Evolutionary conservation across 768 basidiomycete genomes (phyloP).

Genomic region (Neoboletus brunneissimus): DNA sequence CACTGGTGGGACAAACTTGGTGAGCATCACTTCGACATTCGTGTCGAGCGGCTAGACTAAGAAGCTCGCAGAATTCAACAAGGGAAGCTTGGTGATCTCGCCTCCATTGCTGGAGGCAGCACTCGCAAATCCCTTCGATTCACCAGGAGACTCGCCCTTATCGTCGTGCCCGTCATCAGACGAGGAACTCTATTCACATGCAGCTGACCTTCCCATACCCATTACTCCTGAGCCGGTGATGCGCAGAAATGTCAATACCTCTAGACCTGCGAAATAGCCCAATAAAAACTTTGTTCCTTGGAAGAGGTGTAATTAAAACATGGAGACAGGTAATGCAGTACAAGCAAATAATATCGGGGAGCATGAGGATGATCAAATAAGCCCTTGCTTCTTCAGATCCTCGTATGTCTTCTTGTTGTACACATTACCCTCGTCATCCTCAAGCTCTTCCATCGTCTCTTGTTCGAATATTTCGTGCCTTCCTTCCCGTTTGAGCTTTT

Average conservation of each 20-base stretch:
- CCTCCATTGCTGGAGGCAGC: slow-evolving; percentile 43
- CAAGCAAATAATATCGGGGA: background rate
- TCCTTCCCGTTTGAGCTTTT: slow-evolving; percentile 97
- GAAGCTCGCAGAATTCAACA: slow-evolving; percentile 13
- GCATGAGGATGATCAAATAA: slow-evolving; percentile 51
- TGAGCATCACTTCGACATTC: slow-evolving; percentile 26
- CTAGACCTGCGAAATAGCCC: slow-evolving; percentile 11
- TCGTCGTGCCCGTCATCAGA: slow-evolving; percentile 81
- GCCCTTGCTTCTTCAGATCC: slow-evolving; percentile 92
- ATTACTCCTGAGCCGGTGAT: slow-evolving; percentile 42
- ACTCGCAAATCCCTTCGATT: slow-evolving; percentile 71
- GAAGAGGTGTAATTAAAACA: background rate
- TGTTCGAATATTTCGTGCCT: slow-evolving; percentile 88
- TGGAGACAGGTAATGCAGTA: slow-evolving; percentile 1
- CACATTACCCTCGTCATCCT: slow-evolving; percentile 98
- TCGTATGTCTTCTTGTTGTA: slow-evolving; percentile 99
- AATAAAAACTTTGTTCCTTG: background rate
- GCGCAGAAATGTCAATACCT: slow-evolving; percentile 2
- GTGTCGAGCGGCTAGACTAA: background rate
- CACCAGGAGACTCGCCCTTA: slow-evolving; percentile 57
- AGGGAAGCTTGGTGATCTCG: slow-evolving; percentile 25
- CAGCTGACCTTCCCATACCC: slow-evolving; percentile 66
- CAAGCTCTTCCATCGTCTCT: slow-evolving; percentile 96
- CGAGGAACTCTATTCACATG: slow-evolving; percentile 78
- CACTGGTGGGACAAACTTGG: slow-evolving; percentile 82